Evolutionary conservation across 2,329 filamentous ascomycete genomes (phyloP).

Genomic region (Xylariaceae sp.): DNA sequence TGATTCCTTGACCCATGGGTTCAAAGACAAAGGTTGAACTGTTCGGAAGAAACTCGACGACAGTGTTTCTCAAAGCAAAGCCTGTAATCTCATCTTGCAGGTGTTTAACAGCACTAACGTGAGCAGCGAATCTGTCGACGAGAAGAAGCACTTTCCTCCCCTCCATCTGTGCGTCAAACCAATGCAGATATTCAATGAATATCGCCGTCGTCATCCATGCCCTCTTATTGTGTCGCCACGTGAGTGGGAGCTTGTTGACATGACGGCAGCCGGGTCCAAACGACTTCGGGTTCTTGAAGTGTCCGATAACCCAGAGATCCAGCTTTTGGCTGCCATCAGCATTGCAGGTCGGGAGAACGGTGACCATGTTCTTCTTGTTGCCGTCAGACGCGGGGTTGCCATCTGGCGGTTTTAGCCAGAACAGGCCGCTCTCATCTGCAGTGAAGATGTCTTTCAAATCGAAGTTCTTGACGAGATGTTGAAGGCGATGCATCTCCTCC

Average conservation of each 20-base stretch:
- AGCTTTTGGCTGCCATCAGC: not conserved
- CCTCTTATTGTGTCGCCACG: not conserved
- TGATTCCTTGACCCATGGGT: not conserved
- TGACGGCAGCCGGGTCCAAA: not conserved
- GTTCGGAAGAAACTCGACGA: not conserved
- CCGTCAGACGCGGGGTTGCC: not conserved
- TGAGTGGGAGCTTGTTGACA: not conserved
- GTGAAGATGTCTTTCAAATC: not conserved
- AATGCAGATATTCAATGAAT: slow-evolving; percentile 1
- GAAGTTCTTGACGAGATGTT: not conserved
- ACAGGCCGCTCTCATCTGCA: not conserved
- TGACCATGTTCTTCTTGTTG: not conserved
- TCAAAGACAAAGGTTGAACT: not conserved
- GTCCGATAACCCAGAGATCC: not conserved
- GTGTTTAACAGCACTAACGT: not conserved
- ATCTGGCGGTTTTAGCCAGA: not conserved
- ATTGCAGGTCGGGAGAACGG: not conserved
- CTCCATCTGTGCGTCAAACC: not conserved
- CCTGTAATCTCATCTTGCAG: not conserved
- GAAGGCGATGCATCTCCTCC: not conserved
- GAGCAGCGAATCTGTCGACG: not conserved
- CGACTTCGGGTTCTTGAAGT: not conserved
- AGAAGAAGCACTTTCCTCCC: not conserved
- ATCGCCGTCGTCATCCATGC: not conserved
- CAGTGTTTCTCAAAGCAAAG: not conserved